Conservation (phyloP, 208 protist genomes). For the Trichomonas tenax region DNA sequence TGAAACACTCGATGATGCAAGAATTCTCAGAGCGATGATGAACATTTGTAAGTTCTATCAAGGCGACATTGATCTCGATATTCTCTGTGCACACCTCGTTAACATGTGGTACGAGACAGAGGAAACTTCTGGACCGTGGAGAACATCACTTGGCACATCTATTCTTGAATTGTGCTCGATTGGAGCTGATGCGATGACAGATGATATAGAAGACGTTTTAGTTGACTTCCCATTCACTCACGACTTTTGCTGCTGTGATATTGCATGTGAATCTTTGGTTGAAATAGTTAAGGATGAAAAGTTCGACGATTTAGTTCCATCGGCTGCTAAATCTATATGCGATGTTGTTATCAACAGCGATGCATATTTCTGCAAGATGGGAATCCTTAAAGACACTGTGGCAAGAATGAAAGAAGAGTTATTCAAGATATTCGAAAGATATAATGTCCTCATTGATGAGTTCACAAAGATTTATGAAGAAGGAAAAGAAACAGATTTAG, state of each 20-base stretch:
- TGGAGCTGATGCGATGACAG: neutral
- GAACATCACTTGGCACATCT: neutral
- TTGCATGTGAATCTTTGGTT: neutral
- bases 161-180: neutral
- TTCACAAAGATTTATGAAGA: neutral
- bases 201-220: neutral
- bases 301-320: neutral
- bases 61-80: neutral
- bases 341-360: neutral
- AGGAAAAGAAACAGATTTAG: neutral
- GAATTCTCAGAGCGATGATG: neutral
- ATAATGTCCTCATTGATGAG: neutral
- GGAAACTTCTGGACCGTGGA: neutral
- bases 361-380: neutral
- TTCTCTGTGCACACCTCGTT: neutral
- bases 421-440: neutral
- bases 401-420: neutral
- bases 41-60: neutral
- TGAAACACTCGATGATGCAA: neutral
- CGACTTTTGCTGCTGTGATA: neutral
- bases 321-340: neutral
- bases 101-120: neutral
- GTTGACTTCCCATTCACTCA: neutral
- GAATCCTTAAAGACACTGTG: neutral
- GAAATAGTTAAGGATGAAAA: neutral